Conservation (phyloP, 1,139 yeast genomes). For the Eremothecium coryli region DNA sequence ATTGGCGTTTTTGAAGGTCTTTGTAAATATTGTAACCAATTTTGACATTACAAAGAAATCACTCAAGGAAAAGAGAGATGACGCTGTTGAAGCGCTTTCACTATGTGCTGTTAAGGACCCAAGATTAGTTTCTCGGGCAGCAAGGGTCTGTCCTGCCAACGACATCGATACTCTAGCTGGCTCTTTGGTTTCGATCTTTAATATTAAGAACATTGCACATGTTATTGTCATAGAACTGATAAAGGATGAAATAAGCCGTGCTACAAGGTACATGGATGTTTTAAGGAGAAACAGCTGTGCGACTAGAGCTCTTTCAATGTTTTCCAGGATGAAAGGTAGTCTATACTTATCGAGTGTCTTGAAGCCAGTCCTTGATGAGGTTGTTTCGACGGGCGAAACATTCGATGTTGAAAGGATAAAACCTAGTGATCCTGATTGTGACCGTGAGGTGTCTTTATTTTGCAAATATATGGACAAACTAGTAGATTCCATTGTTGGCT, state of each 20-base stretch:
- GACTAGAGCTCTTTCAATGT: slow-evolving; percentile 63
- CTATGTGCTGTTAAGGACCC: slow-evolving; percentile 24
- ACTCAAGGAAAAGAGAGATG: slow-evolving; percentile 28
- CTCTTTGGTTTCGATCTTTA: slow-evolving; percentile 55
- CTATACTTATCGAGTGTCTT: slow-evolving; percentile 48
- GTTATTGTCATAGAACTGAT: slow-evolving; percentile 49
- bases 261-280: slow-evolving; percentile 59
- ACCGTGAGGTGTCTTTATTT: slow-evolving; percentile 42
- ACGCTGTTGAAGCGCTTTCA: slow-evolving; percentile 25
- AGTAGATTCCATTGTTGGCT: slow-evolving; percentile 51
- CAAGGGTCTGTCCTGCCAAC: slow-evolving; percentile 45
- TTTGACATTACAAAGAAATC: slow-evolving; percentile 27
- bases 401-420: slow-evolving; percentile 60
- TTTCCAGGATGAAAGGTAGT: slow-evolving; percentile 58
- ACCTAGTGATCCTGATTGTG: slow-evolving; percentile 34
- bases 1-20: slow-evolving; percentile 66
- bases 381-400: slow-evolving; percentile 41
- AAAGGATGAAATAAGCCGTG: slow-evolving; percentile 50
- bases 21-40: slow-evolving; percentile 54
- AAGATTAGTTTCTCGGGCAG: slow-evolving; percentile 33
- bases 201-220: slow-evolving; percentile 46
- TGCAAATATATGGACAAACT: slow-evolving; percentile 49
- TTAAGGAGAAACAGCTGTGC: slow-evolving; percentile 76
- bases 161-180: slow-evolving; percentile 69
- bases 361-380: slow-evolving; percentile 45